These are phyloP conservation scores for Viridothelium virens DNA, from an alignment of 495 filamentous ascomycete species.

Conservation along the genomic window DNA sequence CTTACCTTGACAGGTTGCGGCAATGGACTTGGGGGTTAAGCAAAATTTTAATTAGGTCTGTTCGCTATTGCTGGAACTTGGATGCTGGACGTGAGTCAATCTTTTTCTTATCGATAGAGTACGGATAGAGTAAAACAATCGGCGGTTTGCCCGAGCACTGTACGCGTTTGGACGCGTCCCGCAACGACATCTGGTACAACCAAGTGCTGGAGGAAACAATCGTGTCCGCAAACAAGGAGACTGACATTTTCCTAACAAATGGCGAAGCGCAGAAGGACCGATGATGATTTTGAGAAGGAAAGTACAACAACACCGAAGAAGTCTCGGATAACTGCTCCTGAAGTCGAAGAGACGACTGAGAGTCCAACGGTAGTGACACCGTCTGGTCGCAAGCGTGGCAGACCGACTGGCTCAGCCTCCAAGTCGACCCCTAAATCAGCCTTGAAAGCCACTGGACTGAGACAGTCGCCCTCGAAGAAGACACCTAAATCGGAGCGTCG, in stretches of 20 bases:
- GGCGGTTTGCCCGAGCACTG: background rate
- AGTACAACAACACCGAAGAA: constrained; percentile 1
- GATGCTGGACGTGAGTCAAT: background rate
- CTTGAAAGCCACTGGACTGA: background rate
- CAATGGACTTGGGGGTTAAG: too few species aligned
- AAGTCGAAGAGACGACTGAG: background rate
- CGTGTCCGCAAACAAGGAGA: background rate
- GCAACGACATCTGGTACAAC: background rate
- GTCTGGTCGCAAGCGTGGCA: constrained; percentile 9
- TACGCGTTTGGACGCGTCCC: background rate
- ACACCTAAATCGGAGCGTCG: constrained; percentile 13
- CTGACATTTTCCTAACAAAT: background rate
- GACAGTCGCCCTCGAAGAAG: background rate
- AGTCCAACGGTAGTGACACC: background rate
- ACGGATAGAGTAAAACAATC: background rate
- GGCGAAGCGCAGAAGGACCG: constrained; percentile 12
- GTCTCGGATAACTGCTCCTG: background rate
- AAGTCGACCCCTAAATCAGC: background rate
- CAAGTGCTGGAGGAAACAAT: background rate
- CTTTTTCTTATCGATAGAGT: background rate
- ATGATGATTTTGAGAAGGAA: background rate
- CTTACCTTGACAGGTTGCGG: too few species aligned
- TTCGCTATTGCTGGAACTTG: background rate
- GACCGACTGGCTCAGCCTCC: background rate
- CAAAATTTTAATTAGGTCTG: too few species aligned